Evolutionary conservation across 2,329 filamentous ascomycete species (phyloP), one percentile per base, ranked within the genome.

Genomic region (Xylariaceae sp.): DNA sequence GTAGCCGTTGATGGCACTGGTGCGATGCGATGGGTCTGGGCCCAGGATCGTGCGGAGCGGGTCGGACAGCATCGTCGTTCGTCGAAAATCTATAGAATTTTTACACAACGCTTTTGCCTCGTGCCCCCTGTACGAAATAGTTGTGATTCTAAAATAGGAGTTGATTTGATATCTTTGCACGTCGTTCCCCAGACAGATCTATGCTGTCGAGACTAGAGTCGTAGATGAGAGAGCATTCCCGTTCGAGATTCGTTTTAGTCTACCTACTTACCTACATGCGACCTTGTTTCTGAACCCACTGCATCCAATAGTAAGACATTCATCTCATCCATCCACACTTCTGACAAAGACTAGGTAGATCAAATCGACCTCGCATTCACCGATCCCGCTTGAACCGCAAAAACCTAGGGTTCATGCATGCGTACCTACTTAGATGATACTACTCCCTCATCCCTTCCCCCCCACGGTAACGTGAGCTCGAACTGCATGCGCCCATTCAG

Each of bases 1-100:
- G 55, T 79, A 74, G 48, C 76, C 77, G 62, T 81, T 81, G 50
- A 81, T 66, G 57, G 71, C 65, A 64, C 68, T 71, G 41, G 59
- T 67, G 55, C 74, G 73, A 60, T 74, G 71, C 37, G 67, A 64
- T 37, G 75, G 73, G 65, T 76, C 74, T 9, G 59, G 64, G 37
- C 73, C 74, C 51, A 77, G 66, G 17, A 71, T 66, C 23, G 73
- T 72, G 57, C 71, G 61, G 10, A 58, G 58, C 11, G 75, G 74
- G 7, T 72, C 60, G 2, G 66, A 34, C 4, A 76, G 62, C 67
- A 70, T 68, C 47, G 11, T 13, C 37, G 11, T 13, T 41, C 11
- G 11, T 41, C 9, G 37, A 41, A 1, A 11, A 8, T 41, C 2
- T 1, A 18, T 8, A 13, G 8, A 1, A 41, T 9, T 8, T 41